Conservation (phyloP, 2,329 filamentous ascomycete species). For the Atkinsonella texensis region DNA sequence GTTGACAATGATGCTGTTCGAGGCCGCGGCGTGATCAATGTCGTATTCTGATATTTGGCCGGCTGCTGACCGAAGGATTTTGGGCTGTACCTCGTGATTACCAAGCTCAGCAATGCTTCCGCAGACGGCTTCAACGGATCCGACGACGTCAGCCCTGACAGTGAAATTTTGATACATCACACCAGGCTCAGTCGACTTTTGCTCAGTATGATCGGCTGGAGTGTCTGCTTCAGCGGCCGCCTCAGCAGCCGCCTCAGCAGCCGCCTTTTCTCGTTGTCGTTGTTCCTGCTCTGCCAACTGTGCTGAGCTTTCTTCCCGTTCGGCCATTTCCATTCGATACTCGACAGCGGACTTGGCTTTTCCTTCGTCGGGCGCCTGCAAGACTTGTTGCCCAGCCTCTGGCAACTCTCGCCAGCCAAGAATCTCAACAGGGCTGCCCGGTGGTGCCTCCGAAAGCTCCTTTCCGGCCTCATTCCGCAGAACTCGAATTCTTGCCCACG, state of each 20-base stretch:
- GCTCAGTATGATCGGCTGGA: conserved; percentile 22
- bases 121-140: conserved; percentile 82
- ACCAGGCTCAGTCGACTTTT: conserved; percentile 25
- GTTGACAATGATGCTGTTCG: conserved; percentile 65
- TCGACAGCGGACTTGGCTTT: conserved; percentile 67
- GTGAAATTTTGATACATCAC: conserved; percentile 61
- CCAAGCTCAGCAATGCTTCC: conserved; percentile 67
- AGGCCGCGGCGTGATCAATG: conserved; percentile 71
- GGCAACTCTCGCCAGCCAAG: conserved; percentile 86
- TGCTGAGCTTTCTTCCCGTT: conserved; percentile 61
- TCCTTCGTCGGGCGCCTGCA: conserved; percentile 70
- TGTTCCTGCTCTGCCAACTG: conserved; percentile 66
- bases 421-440: conserved; percentile 83
- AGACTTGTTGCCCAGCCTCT: conserved; percentile 71
- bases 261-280: conserved; percentile 43
- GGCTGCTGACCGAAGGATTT: conserved; percentile 64
- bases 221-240: conserved; percentile 24
- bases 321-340: conserved; percentile 60
- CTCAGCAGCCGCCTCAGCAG: conserved; percentile 25
- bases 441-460: conserved; percentile 60
- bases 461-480: conserved; percentile 76
- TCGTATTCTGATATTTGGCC: conserved; percentile 78
- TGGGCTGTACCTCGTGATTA: conserved; percentile 69
- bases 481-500: conserved; percentile 76
- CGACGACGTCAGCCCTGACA: conserved; percentile 85